Percentiles rank a stretch among this genome's conserved stretches.
Evolutionary conservation across 768 basidiomycete genomes (phyloP).

Genomic region (Sarcomyxa edulis): DNA sequence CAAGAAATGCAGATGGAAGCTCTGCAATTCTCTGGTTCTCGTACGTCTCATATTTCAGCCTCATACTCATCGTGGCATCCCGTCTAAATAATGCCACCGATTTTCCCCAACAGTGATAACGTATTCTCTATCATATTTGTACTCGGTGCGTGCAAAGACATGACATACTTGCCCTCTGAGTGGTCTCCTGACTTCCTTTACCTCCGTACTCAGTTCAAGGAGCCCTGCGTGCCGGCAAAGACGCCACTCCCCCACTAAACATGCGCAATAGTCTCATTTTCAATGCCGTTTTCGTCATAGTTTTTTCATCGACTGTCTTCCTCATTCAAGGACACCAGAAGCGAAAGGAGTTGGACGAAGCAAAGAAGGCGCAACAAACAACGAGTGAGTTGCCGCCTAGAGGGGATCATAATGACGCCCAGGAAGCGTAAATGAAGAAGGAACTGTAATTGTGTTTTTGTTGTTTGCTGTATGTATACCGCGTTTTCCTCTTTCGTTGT

Average conservation of each 20-base stretch:
- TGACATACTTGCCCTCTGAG: background rate
- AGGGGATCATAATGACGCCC: slow-evolving; percentile 1
- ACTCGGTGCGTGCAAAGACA: slow-evolving; percentile 53
- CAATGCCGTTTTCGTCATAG: slow-evolving; percentile 47
- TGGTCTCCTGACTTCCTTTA: background rate
- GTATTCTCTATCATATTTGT: slow-evolving; percentile 57
- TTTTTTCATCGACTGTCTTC: slow-evolving; percentile 35
- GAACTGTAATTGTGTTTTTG: no score
- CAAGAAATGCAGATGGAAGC: slow-evolving; percentile 74
- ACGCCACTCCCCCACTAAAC: slow-evolving; percentile 66
- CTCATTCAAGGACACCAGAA: slow-evolving; percentile 56
- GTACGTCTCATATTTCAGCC: slow-evolving; percentile 31
- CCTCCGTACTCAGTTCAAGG: slow-evolving; percentile 41
- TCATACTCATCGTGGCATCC: background rate
- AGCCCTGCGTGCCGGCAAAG: slow-evolving; percentile 57
- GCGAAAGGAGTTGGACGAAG: slow-evolving; percentile 58
- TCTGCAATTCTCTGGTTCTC: slow-evolving; percentile 73
- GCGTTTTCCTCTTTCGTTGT: no score
- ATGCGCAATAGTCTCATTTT: slow-evolving; percentile 69
- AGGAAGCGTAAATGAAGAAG: background rate
- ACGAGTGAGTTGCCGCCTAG: no score
- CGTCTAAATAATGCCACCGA: slow-evolving; percentile 1
- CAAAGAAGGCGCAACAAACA: slow-evolving; percentile 25
- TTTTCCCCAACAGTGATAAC: no score
- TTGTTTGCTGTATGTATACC: no score